phyloP scores from a whole-genome alignment of 225 moss, liverwort and hornwort genomes.

The Polytrichum commune region DNA sequence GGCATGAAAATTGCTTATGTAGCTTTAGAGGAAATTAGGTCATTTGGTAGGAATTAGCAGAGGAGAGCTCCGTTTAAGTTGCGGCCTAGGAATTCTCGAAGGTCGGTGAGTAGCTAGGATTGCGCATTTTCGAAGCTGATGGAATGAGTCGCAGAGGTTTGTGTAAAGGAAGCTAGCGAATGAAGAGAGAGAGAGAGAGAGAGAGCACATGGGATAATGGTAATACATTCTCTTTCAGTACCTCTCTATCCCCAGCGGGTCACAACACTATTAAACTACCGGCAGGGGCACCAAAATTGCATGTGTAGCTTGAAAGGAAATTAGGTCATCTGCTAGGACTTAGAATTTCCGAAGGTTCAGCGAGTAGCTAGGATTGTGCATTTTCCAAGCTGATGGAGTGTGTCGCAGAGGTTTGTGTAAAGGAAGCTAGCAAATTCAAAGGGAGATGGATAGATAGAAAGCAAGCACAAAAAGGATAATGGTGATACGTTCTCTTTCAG shows the following conservation, averaged over 20 bases:
- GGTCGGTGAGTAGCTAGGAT: neutral
- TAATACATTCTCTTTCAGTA: neutral
- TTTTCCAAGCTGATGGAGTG: neutral
- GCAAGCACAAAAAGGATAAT: neutral
- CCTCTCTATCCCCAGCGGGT: neutral
- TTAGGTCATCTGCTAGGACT: too few species aligned
- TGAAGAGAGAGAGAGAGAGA: neutral
- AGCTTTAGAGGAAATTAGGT: too few species aligned
- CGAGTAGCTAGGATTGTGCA: neutral
- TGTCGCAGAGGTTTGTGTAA: neutral
- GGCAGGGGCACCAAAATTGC: constrained; percentile 78
- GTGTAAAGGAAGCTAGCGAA: neutral
- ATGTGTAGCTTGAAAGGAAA: too few species aligned
- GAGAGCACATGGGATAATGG: neutral
- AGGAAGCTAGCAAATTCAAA: too few species aligned
- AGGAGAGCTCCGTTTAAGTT: too few species aligned
- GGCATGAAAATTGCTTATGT: constrained; percentile 67
- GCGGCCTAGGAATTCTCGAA: neutral
- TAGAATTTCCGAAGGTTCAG: neutral
- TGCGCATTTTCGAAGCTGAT: neutral
- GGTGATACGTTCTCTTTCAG: neutral
- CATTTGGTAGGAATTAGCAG: too few species aligned
- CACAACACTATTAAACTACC: neutral
- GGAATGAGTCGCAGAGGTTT: neutral
- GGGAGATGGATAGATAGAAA: neutral